Evolutionary conservation across 345 rosid species (phyloP).

Genomic region (Heritiera fomes): DNA sequence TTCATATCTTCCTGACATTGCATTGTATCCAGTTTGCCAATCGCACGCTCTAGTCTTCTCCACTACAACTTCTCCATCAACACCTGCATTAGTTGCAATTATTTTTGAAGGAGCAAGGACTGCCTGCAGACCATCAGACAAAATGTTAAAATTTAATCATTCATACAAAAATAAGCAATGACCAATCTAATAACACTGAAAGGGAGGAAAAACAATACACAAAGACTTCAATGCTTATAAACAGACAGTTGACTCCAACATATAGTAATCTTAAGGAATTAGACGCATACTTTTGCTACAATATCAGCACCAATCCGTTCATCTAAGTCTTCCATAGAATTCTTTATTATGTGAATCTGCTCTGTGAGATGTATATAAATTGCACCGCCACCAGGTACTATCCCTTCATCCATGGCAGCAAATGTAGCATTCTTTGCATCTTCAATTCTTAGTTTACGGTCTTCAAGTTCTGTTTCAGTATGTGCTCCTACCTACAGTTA

Average conservation of each 20-base stretch:
- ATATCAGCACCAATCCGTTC: slow-evolving; percentile 82
- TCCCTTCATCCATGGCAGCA: slow-evolving; percentile 91
- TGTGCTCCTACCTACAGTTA: slow-evolving; percentile 70
- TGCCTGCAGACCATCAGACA: slow-evolving; percentile 48
- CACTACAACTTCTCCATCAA: slow-evolving; percentile 72
- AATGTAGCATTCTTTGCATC: slow-evolving; percentile 91
- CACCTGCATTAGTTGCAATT: slow-evolving; percentile 79
- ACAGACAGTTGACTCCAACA: background rate
- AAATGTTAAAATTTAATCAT: background rate
- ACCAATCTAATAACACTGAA: background rate
- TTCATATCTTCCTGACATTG: slow-evolving; percentile 46
- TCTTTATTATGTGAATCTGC: slow-evolving; percentile 48
- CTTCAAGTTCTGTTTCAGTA: slow-evolving; percentile 89
- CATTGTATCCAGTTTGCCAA: slow-evolving; percentile 81
- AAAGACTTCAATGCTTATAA: background rate
- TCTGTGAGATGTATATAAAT: slow-evolving; percentile 75
- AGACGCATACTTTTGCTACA: slow-evolving; percentile 45
- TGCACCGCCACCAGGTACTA: slow-evolving; percentile 94
- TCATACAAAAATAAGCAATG: background rate
- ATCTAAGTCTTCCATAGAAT: slow-evolving; percentile 55
- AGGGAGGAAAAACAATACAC: background rate
- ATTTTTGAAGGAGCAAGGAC: slow-evolving; percentile 73
- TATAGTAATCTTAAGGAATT: background rate
- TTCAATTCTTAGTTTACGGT: slow-evolving; percentile 82
- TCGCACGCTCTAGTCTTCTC: slow-evolving; percentile 58